Conservation (phyloP, 768 basidiomycete genomes). For the Termitomyces sp. region DNA sequence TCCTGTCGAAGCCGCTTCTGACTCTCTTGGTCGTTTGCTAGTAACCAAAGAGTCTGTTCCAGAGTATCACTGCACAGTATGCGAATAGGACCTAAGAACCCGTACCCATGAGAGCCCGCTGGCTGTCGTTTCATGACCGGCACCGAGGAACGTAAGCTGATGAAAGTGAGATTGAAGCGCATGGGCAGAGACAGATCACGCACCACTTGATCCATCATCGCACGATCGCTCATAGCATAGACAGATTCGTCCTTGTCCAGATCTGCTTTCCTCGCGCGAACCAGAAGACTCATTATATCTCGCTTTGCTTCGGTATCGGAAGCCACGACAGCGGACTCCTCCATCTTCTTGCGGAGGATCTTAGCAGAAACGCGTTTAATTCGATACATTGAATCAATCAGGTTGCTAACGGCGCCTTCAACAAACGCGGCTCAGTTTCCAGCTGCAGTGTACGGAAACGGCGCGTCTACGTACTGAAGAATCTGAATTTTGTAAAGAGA, state of each 20-base stretch:
- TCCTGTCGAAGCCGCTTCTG: conserved; percentile 51
- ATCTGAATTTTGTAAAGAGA: conserved; percentile 4
- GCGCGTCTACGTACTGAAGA: conserved; percentile 4
- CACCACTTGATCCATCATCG: conserved; percentile 50
- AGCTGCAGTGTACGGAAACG: neutral
- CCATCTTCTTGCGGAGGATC: conserved; percentile 37
- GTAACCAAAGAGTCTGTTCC: conserved; percentile 42
- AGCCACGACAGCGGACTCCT: conserved; percentile 23
- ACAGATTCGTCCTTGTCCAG: conserved; percentile 24
- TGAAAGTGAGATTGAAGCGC: neutral
- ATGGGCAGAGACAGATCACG: conserved; percentile 6
- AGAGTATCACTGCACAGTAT: neutral
- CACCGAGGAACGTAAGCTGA: conserved; percentile 42
- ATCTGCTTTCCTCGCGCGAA: conserved; percentile 36
- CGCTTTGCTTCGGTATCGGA: conserved; percentile 36
- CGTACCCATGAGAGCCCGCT: conserved; percentile 45
- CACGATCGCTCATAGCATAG: conserved; percentile 40
- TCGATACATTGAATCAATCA: conserved; percentile 27
- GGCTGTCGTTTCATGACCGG: conserved; percentile 42
- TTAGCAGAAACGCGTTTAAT: conserved; percentile 33
- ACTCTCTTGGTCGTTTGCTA: conserved; percentile 41
- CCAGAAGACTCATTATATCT: conserved; percentile 49
- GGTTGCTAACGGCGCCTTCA: neutral
- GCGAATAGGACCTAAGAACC: neutral
- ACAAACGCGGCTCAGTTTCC: neutral